Conservation (phyloP, 768 basidiomycete genomes). For the Tylopilus cervinicoccineus region DNA sequence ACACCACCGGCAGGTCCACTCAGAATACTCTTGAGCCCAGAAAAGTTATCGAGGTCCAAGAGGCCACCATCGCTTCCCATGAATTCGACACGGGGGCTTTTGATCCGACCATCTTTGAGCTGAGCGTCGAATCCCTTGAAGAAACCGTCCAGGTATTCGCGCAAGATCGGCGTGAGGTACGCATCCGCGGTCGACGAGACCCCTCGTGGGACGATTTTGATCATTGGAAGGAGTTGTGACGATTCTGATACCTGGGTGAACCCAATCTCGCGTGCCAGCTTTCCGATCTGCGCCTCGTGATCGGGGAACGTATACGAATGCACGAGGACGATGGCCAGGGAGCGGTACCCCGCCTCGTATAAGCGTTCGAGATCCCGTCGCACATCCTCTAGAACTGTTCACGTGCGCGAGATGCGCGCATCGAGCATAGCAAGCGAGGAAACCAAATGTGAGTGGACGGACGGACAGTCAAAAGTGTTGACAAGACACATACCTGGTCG, state of each 20-base stretch:
- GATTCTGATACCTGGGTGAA: constrained; percentile 90
- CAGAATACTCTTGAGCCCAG: constrained; percentile 88
- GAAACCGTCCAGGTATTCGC: constrained; percentile 86
- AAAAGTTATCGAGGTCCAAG: constrained; percentile 77
- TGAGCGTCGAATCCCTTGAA: constrained; percentile 82
- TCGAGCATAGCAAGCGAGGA: neutral
- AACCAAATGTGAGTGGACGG: too few relatives aligned
- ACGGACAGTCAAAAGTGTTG: too few relatives aligned
- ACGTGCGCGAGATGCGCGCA: neutral
- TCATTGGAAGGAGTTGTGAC: constrained; percentile 85
- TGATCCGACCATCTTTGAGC: constrained; percentile 54
- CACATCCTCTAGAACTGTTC: constrained; percentile 49
- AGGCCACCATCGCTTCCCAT: constrained; percentile 94
- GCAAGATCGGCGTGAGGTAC: constrained; percentile 87
- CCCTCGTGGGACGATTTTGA: constrained; percentile 92
- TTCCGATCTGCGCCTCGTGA: constrained; percentile 74
- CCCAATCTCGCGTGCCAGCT: constrained; percentile 73
- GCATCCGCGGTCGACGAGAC: constrained; percentile 93
- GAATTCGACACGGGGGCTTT: constrained; percentile 80
- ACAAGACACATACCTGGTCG: constrained; percentile 47
- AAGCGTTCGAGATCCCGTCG: constrained; percentile 62
- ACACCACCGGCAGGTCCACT: constrained; percentile 95
- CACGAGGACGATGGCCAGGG: constrained; percentile 82
- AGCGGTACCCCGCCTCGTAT: constrained; percentile 80
- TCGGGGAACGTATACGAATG: constrained; percentile 92